Evolutionary conservation across 352 stramenopile genomes (phyloP).

Genomic region (Phytopythium montanum): DNA sequence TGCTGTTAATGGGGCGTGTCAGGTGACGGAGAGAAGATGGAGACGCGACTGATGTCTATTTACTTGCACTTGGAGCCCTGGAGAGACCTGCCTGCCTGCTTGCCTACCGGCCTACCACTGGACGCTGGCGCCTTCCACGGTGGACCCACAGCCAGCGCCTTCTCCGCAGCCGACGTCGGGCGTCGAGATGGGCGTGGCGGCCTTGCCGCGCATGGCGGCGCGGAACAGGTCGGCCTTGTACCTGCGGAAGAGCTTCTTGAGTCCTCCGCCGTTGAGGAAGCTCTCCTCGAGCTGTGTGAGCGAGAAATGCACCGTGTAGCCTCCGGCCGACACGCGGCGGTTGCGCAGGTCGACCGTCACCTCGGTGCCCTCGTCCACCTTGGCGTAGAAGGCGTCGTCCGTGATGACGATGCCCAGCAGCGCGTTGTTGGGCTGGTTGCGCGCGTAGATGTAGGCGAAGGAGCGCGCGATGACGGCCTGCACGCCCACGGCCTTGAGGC

Average conservation of each 20-base stretch:
- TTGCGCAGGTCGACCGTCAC: conserved; percentile 73
- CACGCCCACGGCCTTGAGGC: conserved; percentile 74
- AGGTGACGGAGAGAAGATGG: no score
- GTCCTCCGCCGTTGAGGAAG: conserved; percentile 71
- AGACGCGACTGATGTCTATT: neutral
- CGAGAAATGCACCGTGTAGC: conserved; percentile 61
- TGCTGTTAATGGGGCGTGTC: neutral
- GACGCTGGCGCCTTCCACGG: conserved; percentile 7
- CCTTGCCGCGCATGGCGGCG: conserved; percentile 74
- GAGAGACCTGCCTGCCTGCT: neutral
- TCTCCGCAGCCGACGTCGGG: conserved; percentile 55
- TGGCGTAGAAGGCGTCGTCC: conserved; percentile 75
- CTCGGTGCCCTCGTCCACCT: conserved; percentile 57
- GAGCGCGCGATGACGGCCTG: conserved; percentile 84
- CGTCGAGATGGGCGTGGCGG: conserved; percentile 44
- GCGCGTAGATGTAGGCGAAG: conserved; percentile 84
- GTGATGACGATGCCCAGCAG: conserved; percentile 79
- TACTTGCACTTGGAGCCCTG: neutral
- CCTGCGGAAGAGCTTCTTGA: conserved; percentile 75
- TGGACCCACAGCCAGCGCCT: conserved; percentile 11
- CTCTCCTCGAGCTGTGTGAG: conserved; percentile 78
- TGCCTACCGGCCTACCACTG: conserved; percentile 16
- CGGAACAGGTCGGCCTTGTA: conserved; percentile 86
- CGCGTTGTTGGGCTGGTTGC: conserved; percentile 84
- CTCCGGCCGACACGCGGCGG: conserved; percentile 53